Evolutionary conservation across 306 rosid species (phyloP).

Genomic region (Acacia confusa): DNA sequence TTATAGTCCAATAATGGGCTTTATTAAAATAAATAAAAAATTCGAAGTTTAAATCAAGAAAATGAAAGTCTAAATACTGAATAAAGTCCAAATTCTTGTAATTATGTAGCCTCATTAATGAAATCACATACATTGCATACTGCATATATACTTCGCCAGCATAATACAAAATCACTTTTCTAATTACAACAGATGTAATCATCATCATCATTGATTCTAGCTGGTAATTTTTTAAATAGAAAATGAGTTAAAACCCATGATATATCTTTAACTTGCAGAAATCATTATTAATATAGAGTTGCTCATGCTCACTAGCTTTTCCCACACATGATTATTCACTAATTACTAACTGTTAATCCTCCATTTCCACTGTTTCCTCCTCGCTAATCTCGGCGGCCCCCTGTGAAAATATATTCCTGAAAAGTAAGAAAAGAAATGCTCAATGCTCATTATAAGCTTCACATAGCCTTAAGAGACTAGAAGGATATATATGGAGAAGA

Average conservation of each 20-base stretch:
- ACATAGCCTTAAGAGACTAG: not conserved
- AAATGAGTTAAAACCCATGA: not conserved
- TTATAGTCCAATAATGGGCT: not conserved
- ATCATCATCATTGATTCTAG: not conserved
- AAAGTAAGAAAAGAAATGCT: slow-evolving; percentile 20
- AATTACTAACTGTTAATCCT: not conserved
- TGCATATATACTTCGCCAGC: not conserved
- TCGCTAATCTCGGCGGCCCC: slow-evolving; percentile 34
- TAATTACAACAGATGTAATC: not conserved
- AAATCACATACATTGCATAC: not conserved
- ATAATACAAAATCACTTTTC: not conserved
- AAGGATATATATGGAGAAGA: not conserved
- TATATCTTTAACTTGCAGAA: slow-evolving; percentile 14
- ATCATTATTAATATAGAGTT: not conserved
- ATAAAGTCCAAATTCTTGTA: not conserved
- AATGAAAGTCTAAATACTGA: not conserved
- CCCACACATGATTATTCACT: not conserved
- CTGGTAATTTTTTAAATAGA: not conserved
- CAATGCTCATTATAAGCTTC: not conserved
- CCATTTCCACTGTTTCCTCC: slow-evolving; percentile 42
- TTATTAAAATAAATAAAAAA: not conserved
- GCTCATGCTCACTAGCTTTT: not conserved
- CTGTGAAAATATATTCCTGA: slow-evolving; percentile 54
- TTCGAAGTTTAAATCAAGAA: not conserved
- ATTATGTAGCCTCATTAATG: not conserved